These are phyloP conservation scores for Hydnum rufescens DNA, from an alignment of 768 basidiomycete genomes.

Conservation along the genomic window DNA sequence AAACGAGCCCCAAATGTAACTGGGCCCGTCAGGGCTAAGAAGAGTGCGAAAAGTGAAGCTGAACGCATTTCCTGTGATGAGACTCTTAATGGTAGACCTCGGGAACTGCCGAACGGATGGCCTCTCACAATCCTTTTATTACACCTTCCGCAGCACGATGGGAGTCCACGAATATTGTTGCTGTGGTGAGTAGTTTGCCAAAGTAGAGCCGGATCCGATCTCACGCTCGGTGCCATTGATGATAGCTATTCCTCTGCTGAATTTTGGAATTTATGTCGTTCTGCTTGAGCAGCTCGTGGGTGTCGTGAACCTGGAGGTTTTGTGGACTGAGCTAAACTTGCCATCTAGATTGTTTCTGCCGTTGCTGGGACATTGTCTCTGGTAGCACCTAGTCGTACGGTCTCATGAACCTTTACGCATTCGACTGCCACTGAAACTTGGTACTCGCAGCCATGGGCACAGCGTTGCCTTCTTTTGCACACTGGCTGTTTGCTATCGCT, in stretches of 20 bases:
- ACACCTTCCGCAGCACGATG: not conserved
- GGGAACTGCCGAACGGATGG: too few relatives aligned
- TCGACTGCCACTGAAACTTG: not conserved
- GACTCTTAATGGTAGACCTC: too few relatives aligned
- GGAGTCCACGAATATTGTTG: conserved; percentile 77
- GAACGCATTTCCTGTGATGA: too few relatives aligned
- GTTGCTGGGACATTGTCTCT: conserved; percentile 53
- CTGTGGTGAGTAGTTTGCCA: conserved; percentile 17
- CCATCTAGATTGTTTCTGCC: conserved; percentile 26
- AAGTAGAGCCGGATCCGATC: not conserved
- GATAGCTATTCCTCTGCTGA: conserved; percentile 65
- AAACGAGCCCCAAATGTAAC: not conserved
- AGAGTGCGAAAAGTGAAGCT: not conserved
- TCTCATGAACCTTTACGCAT: too few relatives aligned
- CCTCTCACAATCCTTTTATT: too few relatives aligned
- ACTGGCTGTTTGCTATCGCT: conserved; percentile 50
- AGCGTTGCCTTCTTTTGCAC: conserved; percentile 56
- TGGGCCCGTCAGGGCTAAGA: not conserved
- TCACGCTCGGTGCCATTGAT: conserved; percentile 1
- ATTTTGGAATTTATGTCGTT: conserved; percentile 73
- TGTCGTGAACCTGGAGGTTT: not conserved
- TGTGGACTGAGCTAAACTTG: not conserved
- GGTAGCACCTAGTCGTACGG: conserved; percentile 64
- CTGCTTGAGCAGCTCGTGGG: conserved; percentile 53
- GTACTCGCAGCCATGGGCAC: conserved; percentile 56